Conservation (phyloP, 1,139 yeast genomes). For the Ogataea hybrid region DNA sequence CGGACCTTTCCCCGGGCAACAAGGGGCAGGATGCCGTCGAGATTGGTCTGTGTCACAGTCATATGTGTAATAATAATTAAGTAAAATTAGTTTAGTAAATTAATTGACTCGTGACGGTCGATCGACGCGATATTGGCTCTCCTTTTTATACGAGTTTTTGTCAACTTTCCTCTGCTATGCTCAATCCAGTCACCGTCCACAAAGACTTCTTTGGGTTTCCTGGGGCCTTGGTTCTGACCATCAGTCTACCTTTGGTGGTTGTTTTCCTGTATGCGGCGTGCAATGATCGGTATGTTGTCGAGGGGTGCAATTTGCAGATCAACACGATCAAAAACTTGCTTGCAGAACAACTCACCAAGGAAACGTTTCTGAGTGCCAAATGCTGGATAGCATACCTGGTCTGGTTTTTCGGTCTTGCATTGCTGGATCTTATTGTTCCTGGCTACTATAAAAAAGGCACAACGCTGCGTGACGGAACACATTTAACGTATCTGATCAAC, state of each 20-base stretch:
- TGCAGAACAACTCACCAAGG: conserved; percentile 12
- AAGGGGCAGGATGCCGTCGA: conserved; percentile 75
- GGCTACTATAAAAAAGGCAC: conserved; percentile 71
- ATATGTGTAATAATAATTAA: conserved; percentile 15
- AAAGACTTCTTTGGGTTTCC: conserved; percentile 74
- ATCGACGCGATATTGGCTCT: neutral
- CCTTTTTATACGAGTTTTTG: conserved; percentile 1
- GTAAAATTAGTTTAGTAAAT: conserved; percentile 1
- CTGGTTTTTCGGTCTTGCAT: conserved; percentile 71
- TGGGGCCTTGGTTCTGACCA: conserved; percentile 68
- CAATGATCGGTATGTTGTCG: conserved; percentile 53
- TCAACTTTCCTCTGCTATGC: conserved; percentile 1
- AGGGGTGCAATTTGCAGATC: conserved; percentile 47
- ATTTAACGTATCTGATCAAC: conserved; percentile 73
- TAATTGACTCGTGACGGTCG: conserved; percentile 8
- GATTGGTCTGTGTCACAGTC: conserved; percentile 52
- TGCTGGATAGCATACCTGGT: conserved; percentile 65
- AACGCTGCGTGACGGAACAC: conserved; percentile 69
- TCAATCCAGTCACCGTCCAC: conserved; percentile 68
- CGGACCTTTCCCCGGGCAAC: conserved; percentile 93
- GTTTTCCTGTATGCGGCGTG: conserved; percentile 55
- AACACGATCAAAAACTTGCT: conserved; percentile 29
- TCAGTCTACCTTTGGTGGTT: conserved; percentile 66
- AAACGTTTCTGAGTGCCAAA: conserved; percentile 22
- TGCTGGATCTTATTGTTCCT: conserved; percentile 68